phyloP scores from a whole-genome alignment of 768 basidiomycete genomes.

The Suillus hirtellus region DNA sequence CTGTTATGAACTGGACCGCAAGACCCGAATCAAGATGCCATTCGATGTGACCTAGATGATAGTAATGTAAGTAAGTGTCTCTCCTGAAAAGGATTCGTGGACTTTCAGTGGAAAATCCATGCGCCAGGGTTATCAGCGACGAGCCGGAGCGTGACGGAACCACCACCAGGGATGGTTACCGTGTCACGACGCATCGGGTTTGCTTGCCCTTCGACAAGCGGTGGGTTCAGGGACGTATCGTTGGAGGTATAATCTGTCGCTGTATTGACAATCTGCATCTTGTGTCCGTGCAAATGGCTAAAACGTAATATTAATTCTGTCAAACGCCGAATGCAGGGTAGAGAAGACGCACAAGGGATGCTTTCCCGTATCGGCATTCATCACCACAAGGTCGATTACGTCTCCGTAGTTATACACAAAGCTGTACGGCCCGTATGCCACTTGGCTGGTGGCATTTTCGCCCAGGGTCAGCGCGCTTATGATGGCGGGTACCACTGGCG shows the following conservation, averaged over 20 bases:
- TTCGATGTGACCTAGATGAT: slow-evolving; percentile 67
- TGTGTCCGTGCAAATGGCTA: slow-evolving; percentile 92
- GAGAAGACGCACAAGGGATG: slow-evolving; percentile 76
- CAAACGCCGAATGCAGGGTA: background rate
- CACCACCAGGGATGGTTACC: slow-evolving; percentile 66
- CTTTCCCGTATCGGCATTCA: slow-evolving; percentile 69
- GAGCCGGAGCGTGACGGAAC: slow-evolving; percentile 73
- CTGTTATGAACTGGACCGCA: slow-evolving; percentile 82
- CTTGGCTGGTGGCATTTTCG: slow-evolving; percentile 58
- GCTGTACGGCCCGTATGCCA: slow-evolving; percentile 79
- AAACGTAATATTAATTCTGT: slow-evolving; percentile 7
- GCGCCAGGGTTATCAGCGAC: slow-evolving; percentile 92
- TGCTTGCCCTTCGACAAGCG: slow-evolving; percentile 68
- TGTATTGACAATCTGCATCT: slow-evolving; percentile 77
- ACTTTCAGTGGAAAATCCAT: slow-evolving; percentile 82
- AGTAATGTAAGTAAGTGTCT: background rate
- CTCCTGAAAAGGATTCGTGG: background rate
- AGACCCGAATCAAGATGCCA: slow-evolving; percentile 88
- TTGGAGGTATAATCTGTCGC: slow-evolving; percentile 67
- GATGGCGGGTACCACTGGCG: slow-evolving; percentile 71
- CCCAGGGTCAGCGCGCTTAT: slow-evolving; percentile 80
- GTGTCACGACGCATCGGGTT: slow-evolving; percentile 97
- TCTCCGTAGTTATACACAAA: slow-evolving; percentile 76
- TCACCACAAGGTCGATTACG: slow-evolving; percentile 74
- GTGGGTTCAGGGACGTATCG: slow-evolving; percentile 80